A percentile compares a stretch with the other conserved stretches of the same genome.
These are phyloP conservation scores for Excoecaria agallocha DNA, from an alignment of 345 rosid species.

Conservation along the genomic window DNA sequence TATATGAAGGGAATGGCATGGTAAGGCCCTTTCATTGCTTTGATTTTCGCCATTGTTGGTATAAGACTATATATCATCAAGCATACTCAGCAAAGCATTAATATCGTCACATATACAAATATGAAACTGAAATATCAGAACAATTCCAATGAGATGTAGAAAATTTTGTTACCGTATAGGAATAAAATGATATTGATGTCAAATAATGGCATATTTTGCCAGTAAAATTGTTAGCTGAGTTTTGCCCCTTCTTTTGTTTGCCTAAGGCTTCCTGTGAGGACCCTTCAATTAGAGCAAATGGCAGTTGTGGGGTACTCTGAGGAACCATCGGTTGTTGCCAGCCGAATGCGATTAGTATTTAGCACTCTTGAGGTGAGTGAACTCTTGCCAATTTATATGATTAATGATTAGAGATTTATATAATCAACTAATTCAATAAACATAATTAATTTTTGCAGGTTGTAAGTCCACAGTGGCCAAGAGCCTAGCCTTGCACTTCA, in stretches of 20 bases:
- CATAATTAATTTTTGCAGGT: constrained; percentile 46
- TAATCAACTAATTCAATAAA: neutral
- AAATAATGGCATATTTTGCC: neutral
- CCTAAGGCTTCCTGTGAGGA: constrained; percentile 88
- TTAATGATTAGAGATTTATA: neutral
- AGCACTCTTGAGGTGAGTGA: constrained; percentile 83
- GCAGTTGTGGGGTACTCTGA: constrained; percentile 73
- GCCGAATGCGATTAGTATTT: constrained; percentile 78
- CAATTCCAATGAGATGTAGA: neutral
- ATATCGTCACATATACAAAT: neutral
- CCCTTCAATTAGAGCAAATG: constrained; percentile 94
- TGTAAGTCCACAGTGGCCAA: constrained; percentile 96
- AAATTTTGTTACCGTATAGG: neutral
- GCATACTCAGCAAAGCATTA: neutral
- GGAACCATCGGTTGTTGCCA: constrained; percentile 87
- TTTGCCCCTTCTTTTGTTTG: constrained; percentile 1
- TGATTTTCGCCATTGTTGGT: neutral
- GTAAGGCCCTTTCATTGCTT: constrained; percentile 39
- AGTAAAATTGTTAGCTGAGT: neutral
- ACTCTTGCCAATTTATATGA: neutral
- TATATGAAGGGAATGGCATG: constrained; percentile 86
- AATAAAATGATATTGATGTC: neutral
- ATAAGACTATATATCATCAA: neutral
- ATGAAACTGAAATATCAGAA: neutral
- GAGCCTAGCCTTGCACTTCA: constrained; percentile 35